These are phyloP conservation scores for Steccherinum ochraceum DNA, from an alignment of 768 basidiomycete species.

Conservation along the genomic window DNA sequence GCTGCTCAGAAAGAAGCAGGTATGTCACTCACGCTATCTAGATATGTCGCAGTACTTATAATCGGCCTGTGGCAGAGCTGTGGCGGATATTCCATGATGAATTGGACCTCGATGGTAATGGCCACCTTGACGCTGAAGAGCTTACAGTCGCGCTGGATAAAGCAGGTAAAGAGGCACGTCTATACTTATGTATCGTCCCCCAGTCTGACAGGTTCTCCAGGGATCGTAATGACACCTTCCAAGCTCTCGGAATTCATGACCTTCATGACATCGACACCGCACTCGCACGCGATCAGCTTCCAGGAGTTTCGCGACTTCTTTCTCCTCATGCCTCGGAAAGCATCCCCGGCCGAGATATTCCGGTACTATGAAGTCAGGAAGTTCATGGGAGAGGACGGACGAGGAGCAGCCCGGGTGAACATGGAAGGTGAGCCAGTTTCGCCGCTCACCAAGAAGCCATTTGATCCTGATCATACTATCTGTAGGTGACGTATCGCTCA, in stretches of 20 bases:
- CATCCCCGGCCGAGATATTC: constrained; percentile 81
- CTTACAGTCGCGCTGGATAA: constrained; percentile 56
- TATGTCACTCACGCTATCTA: constrained; percentile 27
- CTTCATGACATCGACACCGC: constrained; percentile 65
- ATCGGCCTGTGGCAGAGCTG: constrained; percentile 54
- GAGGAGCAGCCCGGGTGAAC: constrained; percentile 73
- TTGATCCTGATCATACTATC: not conserved
- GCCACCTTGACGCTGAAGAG: constrained; percentile 65
- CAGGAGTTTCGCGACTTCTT: constrained; percentile 87
- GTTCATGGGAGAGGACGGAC: constrained; percentile 67
- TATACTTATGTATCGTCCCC: not conserved
- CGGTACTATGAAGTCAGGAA: constrained; percentile 68
- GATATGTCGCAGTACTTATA: not conserved
- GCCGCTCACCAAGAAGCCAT: not conserved
- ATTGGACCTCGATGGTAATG: constrained; percentile 86
- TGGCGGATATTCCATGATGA: constrained; percentile 91
- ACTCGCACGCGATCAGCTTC: constrained; percentile 70
- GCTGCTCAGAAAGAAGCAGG: constrained; percentile 79
- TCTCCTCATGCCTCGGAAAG: constrained; percentile 75
- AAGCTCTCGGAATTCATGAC: constrained; percentile 81
- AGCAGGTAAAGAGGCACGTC: constrained; percentile 47
- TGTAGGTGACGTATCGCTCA: constrained; percentile 71
- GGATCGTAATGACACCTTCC: constrained; percentile 60
- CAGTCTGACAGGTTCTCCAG: constrained; percentile 31
- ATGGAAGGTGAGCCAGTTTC: constrained; percentile 71